Conservation (phyloP, 768 basidiomycete genomes). For the Kwoniella mangroviensis region DNA sequence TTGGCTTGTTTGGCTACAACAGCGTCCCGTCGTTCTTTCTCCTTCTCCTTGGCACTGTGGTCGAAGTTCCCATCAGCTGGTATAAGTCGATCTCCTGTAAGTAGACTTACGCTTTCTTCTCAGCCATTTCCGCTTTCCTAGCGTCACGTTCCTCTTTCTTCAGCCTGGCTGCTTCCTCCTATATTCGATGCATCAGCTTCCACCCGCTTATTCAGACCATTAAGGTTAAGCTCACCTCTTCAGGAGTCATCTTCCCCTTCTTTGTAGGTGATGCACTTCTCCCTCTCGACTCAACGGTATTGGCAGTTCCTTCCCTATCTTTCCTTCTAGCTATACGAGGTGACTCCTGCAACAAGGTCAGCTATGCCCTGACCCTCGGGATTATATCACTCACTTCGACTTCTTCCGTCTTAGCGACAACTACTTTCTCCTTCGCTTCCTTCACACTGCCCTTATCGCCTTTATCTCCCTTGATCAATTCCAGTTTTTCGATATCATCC, state of each 20-base stretch:
- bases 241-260: conserved; percentile 42
- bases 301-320: conserved; percentile 46
- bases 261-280: conserved; percentile 46
- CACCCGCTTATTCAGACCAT: background rate
- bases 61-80: background rate
- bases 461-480: conserved; percentile 47
- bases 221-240: conserved; percentile 39
- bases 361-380: background rate
- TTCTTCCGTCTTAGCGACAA: conserved; percentile 12
- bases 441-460: conserved; percentile 22
- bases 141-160: conserved; percentile 49
- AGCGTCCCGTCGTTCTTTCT: conserved; percentile 37
- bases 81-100: no score
- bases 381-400: conserved; percentile 8
- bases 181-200: conserved; percentile 13
- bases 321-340: conserved; percentile 23
- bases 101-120: conserved; percentile 48
- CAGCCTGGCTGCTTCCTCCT: conserved; percentile 48
- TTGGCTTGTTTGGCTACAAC: conserved; percentile 40
- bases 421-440: conserved; percentile 9
- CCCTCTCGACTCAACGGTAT: conserved; percentile 37
- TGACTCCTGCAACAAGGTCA: conserved; percentile 17
- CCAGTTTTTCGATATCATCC: conserved; percentile 44
- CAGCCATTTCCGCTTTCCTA: conserved; percentile 34
- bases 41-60: conserved; percentile 39